phyloP scores from a whole-genome alignment of 139 green algal genomes.

The Pseudopediastrum boryanum region DNA sequence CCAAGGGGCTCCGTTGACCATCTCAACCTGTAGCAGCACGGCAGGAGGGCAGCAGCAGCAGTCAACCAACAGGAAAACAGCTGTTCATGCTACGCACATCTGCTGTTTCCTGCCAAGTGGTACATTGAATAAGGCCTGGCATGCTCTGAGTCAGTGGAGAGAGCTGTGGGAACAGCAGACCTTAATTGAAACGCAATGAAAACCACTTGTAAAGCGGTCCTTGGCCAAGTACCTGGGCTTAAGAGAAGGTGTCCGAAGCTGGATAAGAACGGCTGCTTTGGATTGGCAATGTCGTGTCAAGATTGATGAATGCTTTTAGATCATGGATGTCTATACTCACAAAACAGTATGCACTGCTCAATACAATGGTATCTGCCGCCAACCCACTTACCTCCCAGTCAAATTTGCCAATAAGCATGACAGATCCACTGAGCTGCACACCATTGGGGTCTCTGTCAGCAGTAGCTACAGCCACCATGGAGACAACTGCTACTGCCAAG shows the following conservation, averaged over 20 bases:
- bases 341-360: not conserved
- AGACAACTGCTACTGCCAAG: too few species aligned
- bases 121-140: too few species aligned
- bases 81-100: too few species aligned
- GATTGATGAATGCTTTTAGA: not conserved
- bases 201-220: too few species aligned
- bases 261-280: not conserved
- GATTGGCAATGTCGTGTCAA: too few species aligned
- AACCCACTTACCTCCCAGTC: constrained; percentile 24
- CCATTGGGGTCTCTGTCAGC: constrained; percentile 4
- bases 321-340: not conserved
- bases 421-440: constrained; percentile 17
- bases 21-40: too few species aligned
- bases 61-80: too few species aligned
- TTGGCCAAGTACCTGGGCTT: not conserved
- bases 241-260: not conserved
- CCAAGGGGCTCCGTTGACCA: constrained; percentile 11
- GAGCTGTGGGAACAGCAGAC: not conserved
- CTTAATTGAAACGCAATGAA: not conserved
- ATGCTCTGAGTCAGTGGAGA: not conserved
- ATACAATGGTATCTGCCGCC: not conserved
- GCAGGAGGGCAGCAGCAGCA: too few species aligned
- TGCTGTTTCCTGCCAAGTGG: too few species aligned
- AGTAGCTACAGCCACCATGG: constrained; percentile 7
- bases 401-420: constrained; percentile 34